These are phyloP conservation scores for Zea luxurians DNA, from an alignment of 176 grass and related monocot genomes.

Conservation along the genomic window DNA sequence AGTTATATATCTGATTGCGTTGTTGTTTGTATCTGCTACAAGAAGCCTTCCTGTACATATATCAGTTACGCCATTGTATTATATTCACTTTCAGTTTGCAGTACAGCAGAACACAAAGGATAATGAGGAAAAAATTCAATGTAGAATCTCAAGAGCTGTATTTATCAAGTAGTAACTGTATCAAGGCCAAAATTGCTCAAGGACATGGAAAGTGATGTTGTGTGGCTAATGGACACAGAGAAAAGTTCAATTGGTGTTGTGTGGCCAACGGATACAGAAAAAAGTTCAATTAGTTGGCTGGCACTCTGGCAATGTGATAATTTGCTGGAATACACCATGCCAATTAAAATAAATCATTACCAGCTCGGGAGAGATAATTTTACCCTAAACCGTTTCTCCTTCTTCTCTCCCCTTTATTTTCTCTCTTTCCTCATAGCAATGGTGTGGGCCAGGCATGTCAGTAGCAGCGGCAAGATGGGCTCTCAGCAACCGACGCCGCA, in stretches of 20 bases:
- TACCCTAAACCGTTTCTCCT: too few relatives aligned
- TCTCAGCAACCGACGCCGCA: too few relatives aligned
- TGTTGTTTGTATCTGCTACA: conserved; percentile 99
- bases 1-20: conserved; percentile 70
- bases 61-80: conserved; percentile 8
- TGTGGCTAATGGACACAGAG: neutral
- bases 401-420: too few relatives aligned
- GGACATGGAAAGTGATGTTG: neutral
- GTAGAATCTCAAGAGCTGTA: neutral
- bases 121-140: neutral
- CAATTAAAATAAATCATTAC: too few relatives aligned
- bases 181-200: neutral
- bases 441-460: too few relatives aligned
- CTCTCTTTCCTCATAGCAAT: too few relatives aligned
- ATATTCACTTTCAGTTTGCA: conserved; percentile 12
- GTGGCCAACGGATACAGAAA: neutral
- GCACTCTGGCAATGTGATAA: too few relatives aligned
- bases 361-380: too few relatives aligned
- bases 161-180: neutral
- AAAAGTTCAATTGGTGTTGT: neutral
- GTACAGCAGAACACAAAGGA: neutral
- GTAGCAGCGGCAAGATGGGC: too few relatives aligned
- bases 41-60: conserved; percentile 76
- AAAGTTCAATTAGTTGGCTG: too few relatives aligned
- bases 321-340: too few relatives aligned